These are phyloP conservation scores for Penicillium thymicola DNA, from an alignment of 2,329 filamentous ascomycete species.

Conservation along the genomic window DNA sequence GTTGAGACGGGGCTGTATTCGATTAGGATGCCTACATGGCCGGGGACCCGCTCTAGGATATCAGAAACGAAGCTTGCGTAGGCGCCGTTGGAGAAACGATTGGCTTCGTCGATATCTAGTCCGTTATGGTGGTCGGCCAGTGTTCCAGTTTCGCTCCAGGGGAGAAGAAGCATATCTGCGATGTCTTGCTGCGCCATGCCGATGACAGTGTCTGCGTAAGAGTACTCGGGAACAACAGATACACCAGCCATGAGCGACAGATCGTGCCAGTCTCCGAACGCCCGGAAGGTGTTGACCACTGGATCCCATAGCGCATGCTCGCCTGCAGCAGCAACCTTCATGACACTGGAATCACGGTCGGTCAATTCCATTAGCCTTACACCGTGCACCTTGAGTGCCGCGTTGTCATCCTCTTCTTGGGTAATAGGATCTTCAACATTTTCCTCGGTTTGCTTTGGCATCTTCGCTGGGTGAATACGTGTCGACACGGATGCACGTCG, in stretches of 20 bases:
- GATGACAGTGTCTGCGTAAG: slow-evolving; percentile 74
- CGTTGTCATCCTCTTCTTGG: slow-evolving; percentile 16
- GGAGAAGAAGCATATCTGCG: slow-evolving; percentile 75
- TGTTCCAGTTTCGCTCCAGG: slow-evolving; percentile 82
- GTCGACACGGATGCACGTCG: slow-evolving; percentile 36
- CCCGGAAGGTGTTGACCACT: slow-evolving; percentile 85
- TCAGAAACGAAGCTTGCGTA: slow-evolving; percentile 73
- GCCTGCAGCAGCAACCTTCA: slow-evolving; percentile 82
- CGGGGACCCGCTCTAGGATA: slow-evolving; percentile 61
- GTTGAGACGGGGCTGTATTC: slow-evolving; percentile 62
- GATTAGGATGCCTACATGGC: slow-evolving; percentile 74
- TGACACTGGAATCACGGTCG: slow-evolving; percentile 90
- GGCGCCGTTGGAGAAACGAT: slow-evolving; percentile 56
- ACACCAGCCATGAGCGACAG: slow-evolving; percentile 79
- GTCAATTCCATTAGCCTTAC: slow-evolving; percentile 83
- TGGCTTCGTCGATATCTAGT: slow-evolving; percentile 51
- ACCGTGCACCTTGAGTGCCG: slow-evolving; percentile 70
- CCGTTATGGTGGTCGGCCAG: slow-evolving; percentile 63
- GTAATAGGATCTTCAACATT: slow-evolving; percentile 23
- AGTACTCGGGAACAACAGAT: slow-evolving; percentile 71
- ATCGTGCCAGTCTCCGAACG: slow-evolving; percentile 80
- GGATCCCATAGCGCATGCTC: slow-evolving; percentile 73
- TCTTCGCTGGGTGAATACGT: slow-evolving; percentile 34
- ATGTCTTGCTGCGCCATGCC: slow-evolving; percentile 66
- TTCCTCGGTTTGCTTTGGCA: slow-evolving; percentile 20